Evolutionary conservation across 2,329 filamentous ascomycete species (phyloP).

Genomic region (Aspergillus latus): DNA sequence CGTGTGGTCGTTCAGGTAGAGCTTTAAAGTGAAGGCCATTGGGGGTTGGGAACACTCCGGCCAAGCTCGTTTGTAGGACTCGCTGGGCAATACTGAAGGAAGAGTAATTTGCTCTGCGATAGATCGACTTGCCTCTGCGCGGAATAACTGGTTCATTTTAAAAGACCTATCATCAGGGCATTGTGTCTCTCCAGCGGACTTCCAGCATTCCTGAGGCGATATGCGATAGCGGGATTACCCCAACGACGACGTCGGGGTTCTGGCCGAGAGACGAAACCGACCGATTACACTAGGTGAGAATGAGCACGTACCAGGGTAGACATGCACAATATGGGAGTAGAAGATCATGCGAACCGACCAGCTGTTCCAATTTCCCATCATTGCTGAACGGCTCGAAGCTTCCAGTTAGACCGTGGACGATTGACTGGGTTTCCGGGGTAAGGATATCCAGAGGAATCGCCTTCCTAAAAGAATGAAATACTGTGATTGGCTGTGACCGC

Average conservation of each 20-base stretch:
- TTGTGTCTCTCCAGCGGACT: too few relatives aligned
- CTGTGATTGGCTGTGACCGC: constrained; percentile 7
- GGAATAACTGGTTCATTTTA: too few relatives aligned
- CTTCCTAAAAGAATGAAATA: background rate
- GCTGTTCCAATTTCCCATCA: background rate
- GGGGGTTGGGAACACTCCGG: too few relatives aligned
- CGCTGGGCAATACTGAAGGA: too few relatives aligned
- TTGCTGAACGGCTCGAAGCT: background rate
- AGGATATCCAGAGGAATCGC: background rate
- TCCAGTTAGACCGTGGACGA: background rate
- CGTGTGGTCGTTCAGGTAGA: background rate
- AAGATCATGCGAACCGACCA: background rate
- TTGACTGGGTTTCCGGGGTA: background rate
- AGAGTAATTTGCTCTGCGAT: too few relatives aligned
- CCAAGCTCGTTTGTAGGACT: too few relatives aligned
- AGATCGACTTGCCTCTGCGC: too few relatives aligned
- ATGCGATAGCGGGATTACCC: constrained; percentile 1
- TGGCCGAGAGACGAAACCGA: background rate
- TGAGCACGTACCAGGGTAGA: background rate
- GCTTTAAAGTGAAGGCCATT: background rate
- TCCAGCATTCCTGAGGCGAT: background rate
- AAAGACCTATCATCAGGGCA: too few relatives aligned
- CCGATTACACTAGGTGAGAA: background rate
- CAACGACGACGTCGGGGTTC: background rate
- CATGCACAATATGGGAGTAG: background rate